Conservation (phyloP, 768 basidiomycete genomes). For the Stropharia rugosoannulata region DNA sequence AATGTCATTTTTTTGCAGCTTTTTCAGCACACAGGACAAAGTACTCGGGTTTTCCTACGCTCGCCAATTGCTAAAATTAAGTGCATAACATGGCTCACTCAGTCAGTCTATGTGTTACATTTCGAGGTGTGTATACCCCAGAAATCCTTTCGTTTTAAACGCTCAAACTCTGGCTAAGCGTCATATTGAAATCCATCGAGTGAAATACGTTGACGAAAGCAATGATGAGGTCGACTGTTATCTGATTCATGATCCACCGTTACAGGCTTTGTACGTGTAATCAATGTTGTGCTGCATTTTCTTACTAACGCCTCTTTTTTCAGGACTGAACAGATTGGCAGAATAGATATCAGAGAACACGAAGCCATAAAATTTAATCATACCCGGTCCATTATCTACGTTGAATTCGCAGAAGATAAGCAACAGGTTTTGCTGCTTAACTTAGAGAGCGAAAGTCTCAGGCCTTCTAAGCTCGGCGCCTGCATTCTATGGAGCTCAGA, state of each 20-base stretch:
- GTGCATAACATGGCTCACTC: slow-evolving; percentile 37
- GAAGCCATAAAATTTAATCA: slow-evolving; percentile 22
- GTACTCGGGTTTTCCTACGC: slow-evolving; percentile 28
- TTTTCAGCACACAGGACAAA: slow-evolving; percentile 33
- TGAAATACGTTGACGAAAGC: slow-evolving; percentile 34
- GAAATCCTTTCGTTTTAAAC: not conserved
- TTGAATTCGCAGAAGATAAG: slow-evolving; percentile 3
- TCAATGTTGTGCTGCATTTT: not conserved
- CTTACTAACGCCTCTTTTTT: not conserved
- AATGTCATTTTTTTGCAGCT: slow-evolving; percentile 25
- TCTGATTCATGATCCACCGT: not conserved
- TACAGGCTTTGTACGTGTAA: slow-evolving; percentile 12
- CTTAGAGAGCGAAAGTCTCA: not conserved
- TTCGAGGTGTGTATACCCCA: slow-evolving; percentile 33
- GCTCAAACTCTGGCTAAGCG: slow-evolving; percentile 27
- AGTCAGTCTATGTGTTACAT: slow-evolving; percentile 36
- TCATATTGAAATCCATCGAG: slow-evolving; percentile 34
- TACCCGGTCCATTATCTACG: slow-evolving; percentile 9
- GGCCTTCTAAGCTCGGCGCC: slow-evolving; percentile 1
- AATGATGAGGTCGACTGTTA: slow-evolving; percentile 24
- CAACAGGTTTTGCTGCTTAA: slow-evolving; percentile 13
- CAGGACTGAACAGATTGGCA: slow-evolving; percentile 22
- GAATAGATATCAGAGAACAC: slow-evolving; percentile 16
- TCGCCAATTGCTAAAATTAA: slow-evolving; percentile 24
- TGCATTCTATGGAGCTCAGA: slow-evolving; percentile 27